Evolutionary conservation across 345 rosid species (phyloP).

Genomic region (Salix exigua): DNA sequence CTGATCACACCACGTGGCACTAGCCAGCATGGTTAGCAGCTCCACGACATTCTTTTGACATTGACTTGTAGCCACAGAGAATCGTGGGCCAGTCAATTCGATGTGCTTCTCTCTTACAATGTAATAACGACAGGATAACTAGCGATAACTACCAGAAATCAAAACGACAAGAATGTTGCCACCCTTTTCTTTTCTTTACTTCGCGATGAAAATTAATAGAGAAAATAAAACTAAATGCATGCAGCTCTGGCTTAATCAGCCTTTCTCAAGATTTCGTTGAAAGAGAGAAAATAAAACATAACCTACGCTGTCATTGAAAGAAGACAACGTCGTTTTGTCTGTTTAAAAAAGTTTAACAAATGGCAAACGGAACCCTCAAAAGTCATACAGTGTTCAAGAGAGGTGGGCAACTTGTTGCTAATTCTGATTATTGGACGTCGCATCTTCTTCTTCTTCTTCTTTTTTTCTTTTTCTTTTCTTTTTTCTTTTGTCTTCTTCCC

Average conservation of each 20-base stretch:
- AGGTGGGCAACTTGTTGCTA: background rate
- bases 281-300: too few species aligned
- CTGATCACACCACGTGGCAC: background rate
- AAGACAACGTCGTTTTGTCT: background rate
- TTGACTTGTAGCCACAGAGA: background rate
- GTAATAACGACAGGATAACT: background rate
- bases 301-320: background rate
- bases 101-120: background rate
- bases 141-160: background rate
- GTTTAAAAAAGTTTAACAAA: background rate
- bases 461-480: too few species aligned
- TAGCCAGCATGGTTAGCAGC: background rate
- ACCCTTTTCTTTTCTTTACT: background rate
- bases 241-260: too few species aligned
- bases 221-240: too few species aligned
- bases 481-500: background rate
- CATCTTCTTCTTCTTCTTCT: too few species aligned
- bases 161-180: background rate
- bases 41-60: background rate
- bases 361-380: background rate
- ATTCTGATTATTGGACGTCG: background rate
- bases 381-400: background rate
- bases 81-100: background rate
- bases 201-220: too few species aligned
- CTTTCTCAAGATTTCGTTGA: too few species aligned